Conservation (phyloP, 495 filamentous ascomycete genomes). For the Sordaria brevicollis region DNA sequence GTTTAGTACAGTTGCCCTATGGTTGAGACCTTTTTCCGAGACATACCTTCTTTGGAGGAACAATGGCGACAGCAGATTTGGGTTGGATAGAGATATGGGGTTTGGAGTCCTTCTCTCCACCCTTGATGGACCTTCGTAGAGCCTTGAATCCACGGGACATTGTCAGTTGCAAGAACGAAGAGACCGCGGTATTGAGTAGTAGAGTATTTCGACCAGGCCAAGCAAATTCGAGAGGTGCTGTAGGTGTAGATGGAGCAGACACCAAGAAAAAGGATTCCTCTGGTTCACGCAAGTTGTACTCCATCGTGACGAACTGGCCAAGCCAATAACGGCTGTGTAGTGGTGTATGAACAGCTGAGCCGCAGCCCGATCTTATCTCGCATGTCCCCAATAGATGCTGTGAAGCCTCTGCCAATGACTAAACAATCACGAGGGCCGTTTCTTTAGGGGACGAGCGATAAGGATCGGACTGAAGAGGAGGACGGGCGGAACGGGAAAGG, state of each 20-base stretch:
- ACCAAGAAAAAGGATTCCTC: not conserved
- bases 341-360: not conserved
- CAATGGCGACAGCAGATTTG: conserved; percentile 89
- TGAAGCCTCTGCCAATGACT: not conserved
- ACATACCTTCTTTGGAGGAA: conserved; percentile 91
- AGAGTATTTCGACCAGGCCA: not conserved
- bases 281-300: not conserved
- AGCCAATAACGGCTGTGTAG: not conserved
- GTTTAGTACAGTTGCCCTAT: conserved; percentile 15
- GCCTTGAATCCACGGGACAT: conserved; percentile 47
- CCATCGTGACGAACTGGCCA: not conserved
- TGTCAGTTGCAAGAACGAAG: conserved; percentile 20
- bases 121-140: conserved; percentile 77
- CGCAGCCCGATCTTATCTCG: not conserved
- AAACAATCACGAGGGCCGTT: not conserved
- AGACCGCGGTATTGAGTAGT: not conserved
- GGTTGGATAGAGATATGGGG: conserved; percentile 81
- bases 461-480: not conserved
- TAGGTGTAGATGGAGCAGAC: not conserved
- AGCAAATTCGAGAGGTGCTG: not conserved
- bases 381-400: not conserved
- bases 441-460: not conserved
- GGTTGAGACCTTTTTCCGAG: not conserved
- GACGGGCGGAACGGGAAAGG: conserved; percentile 4
- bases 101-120: conserved; percentile 60